Percentiles rank a stretch among this genome's conserved stretches.
phyloP scores from a whole-genome alignment of 805 yeast genomes.

The Teunomyces pallodes region DNA sequence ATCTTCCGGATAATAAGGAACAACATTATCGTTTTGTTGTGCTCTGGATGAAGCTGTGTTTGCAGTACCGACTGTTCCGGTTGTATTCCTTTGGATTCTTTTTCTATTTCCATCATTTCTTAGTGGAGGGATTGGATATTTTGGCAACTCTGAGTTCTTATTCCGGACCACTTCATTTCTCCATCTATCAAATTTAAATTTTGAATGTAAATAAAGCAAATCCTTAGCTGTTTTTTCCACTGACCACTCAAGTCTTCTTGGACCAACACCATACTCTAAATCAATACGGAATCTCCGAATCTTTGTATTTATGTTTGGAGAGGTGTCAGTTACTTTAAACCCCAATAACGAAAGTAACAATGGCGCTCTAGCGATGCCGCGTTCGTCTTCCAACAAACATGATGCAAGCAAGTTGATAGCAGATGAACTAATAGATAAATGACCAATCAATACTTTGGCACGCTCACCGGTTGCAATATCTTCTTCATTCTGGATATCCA shows the following conservation, averaged over 20 bases:
- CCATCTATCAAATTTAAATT: slow-evolving; percentile 52
- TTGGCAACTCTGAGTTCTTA: slow-evolving; percentile 43
- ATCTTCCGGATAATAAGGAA: slow-evolving; percentile 11
- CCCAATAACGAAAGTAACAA: slow-evolving; percentile 71
- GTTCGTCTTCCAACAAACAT: slow-evolving; percentile 71
- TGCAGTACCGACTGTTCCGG: not conserved
- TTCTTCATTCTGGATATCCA: slow-evolving; percentile 20
- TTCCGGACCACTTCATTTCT: slow-evolving; percentile 29
- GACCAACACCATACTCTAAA: slow-evolving; percentile 88
- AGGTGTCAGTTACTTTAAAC: slow-evolving; percentile 54
- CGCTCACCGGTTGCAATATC: slow-evolving; percentile 34
- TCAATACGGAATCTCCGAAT: slow-evolving; percentile 59
- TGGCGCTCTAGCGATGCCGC: slow-evolving; percentile 77
- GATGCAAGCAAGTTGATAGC: slow-evolving; percentile 74
- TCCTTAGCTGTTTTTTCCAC: slow-evolving; percentile 72
- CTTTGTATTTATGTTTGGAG: slow-evolving; percentile 37
- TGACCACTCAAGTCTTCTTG: slow-evolving; percentile 74
- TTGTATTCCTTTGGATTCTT: not conserved
- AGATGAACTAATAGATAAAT: slow-evolving; percentile 66
- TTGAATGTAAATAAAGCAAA: slow-evolving; percentile 65
- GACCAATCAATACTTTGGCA: slow-evolving; percentile 31
- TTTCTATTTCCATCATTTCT: slow-evolving; percentile 9
- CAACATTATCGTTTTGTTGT: not conserved
- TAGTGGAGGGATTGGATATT: slow-evolving; percentile 42
- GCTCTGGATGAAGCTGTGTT: not conserved